phyloP scores from a whole-genome alignment of 2,329 filamentous ascomycete genomes.

The Colletotrichum tanaceti region DNA sequence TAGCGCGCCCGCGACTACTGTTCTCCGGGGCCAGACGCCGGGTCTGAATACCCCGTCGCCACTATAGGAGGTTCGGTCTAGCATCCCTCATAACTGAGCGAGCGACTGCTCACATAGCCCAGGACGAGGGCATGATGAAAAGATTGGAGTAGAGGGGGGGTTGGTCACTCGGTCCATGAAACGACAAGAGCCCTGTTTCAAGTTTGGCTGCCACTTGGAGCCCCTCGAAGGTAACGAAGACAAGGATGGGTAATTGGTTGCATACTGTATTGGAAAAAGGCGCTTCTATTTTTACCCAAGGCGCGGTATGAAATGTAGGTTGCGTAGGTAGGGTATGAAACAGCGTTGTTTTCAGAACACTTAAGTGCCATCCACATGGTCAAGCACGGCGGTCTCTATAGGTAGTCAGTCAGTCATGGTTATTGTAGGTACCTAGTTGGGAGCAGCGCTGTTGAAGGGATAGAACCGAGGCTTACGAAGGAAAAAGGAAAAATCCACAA shows the following conservation, averaged over 20 bases:
- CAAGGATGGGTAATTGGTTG: not conserved
- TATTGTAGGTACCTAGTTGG: no score
- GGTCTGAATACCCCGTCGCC: conserved; percentile 20
- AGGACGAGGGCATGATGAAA: not conserved
- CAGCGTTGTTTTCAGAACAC: not conserved
- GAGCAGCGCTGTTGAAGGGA: not conserved
- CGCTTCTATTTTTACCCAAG: not conserved
- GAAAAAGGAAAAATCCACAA: not conserved
- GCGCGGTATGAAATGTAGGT: not conserved
- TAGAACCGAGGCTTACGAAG: conserved; percentile 19
- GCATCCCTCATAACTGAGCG: conserved; percentile 19
- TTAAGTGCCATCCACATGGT: not conserved
- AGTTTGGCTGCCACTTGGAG: not conserved
- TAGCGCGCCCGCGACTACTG: conserved; percentile 37
- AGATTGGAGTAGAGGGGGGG: not conserved
- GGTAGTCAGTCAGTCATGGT: no score
- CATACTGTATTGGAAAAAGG: not conserved
- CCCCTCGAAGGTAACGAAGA: not conserved
- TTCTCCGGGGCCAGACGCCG: conserved; percentile 30
- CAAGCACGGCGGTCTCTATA: not conserved
- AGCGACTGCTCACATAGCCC: not conserved
- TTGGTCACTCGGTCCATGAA: not conserved
- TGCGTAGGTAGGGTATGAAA: not conserved
- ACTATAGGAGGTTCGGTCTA: conserved; percentile 16
- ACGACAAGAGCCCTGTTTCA: not conserved